These are phyloP conservation scores for Suhomyces sp. DNA, from an alignment of 805 yeast species.

Conservation along the genomic window DNA sequence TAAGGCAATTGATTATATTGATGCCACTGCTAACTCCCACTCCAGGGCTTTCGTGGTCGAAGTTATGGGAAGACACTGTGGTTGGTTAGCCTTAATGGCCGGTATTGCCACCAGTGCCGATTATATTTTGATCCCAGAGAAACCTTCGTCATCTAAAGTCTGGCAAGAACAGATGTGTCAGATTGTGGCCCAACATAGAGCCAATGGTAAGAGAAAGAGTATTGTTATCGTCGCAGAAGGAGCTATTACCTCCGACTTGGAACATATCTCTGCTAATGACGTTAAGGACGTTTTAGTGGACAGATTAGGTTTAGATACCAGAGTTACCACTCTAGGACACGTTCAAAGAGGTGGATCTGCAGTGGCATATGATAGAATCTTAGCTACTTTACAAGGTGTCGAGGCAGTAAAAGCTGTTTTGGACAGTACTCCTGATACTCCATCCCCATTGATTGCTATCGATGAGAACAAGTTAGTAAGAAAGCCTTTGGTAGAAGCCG, in stretches of 20 bases:
- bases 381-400: slow-evolving; percentile 96
- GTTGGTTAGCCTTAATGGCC: slow-evolving; percentile 97
- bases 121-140: slow-evolving; percentile 90
- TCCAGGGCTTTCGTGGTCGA: slow-evolving; percentile 97
- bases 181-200: slow-evolving; percentile 76
- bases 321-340: slow-evolving; percentile 94
- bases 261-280: slow-evolving; percentile 75
- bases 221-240: slow-evolving; percentile 98
- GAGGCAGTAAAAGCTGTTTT: slow-evolving; percentile 94
- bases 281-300: slow-evolving; percentile 82
- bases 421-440: slow-evolving; percentile 83
- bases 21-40: slow-evolving; percentile 96
- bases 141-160: slow-evolving; percentile 69
- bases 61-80: slow-evolving; percentile 99
- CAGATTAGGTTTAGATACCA: slow-evolving; percentile 80
- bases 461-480: slow-evolving; percentile 84
- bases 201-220: slow-evolving; percentile 87
- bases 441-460: slow-evolving; percentile 93
- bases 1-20: slow-evolving; percentile 92
- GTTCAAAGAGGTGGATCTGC: slow-evolving; percentile 99
- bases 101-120: slow-evolving; percentile 97
- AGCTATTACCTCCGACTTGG: slow-evolving; percentile 79
- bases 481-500: slow-evolving; percentile 87
- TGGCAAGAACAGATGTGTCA: slow-evolving; percentile 83
- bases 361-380: slow-evolving; percentile 86